A percentile compares a stretch with the other conserved stretches of the same genome.
These are phyloP conservation scores for Venustampulla echinocandica DNA, from an alignment of 495 filamentous ascomycete genomes.

Conservation along the genomic window DNA sequence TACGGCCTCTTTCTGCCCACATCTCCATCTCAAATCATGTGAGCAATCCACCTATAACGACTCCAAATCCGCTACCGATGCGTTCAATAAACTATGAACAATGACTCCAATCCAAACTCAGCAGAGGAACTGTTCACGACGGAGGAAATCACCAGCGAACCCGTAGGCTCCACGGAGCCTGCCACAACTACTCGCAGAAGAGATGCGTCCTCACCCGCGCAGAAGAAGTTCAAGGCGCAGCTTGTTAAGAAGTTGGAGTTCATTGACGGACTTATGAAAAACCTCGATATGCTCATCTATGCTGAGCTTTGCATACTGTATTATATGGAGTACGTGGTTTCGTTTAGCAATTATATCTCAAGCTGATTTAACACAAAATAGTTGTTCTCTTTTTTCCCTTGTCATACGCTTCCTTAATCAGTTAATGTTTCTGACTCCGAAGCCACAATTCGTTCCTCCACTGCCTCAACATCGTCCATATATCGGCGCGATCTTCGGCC, in stretches of 20 bases:
- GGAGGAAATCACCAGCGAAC: slow-evolving; percentile 16
- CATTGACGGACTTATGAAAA: slow-evolving; percentile 60
- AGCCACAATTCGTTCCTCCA: slow-evolving; percentile 47
- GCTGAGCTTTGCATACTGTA: slow-evolving; percentile 74
- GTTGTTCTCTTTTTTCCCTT: slow-evolving; percentile 70
- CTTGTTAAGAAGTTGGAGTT: slow-evolving; percentile 52
- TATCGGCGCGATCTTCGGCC: slow-evolving; percentile 58
- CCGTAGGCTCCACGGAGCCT: slow-evolving; percentile 23
- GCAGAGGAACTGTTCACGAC: slow-evolving; percentile 33
- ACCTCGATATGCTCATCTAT: slow-evolving; percentile 73
- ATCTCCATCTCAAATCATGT: slow-evolving; percentile 15
- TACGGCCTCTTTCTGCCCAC: too few species aligned
- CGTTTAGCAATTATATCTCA: slow-evolving; percentile 3
- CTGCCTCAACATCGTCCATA: slow-evolving; percentile 61
- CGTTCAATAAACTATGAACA: slow-evolving; percentile 51
- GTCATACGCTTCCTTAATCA: slow-evolving; percentile 62
- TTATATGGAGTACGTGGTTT: slow-evolving; percentile 71
- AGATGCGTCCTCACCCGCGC: slow-evolving; percentile 17
- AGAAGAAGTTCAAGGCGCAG: slow-evolving; percentile 37
- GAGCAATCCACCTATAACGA: slow-evolving; percentile 1
- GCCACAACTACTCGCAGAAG: slow-evolving; percentile 23
- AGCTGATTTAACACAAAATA: slow-evolving; percentile 25
- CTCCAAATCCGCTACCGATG: slow-evolving; percentile 22
- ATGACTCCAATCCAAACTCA: slow-evolving; percentile 52
- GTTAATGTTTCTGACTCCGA: slow-evolving; percentile 70